Percentiles rank a stretch among this genome's conserved stretches.
Conservation (phyloP, 495 filamentous ascomycete genomes). For the Parachaetomium inaequale region DNA sequence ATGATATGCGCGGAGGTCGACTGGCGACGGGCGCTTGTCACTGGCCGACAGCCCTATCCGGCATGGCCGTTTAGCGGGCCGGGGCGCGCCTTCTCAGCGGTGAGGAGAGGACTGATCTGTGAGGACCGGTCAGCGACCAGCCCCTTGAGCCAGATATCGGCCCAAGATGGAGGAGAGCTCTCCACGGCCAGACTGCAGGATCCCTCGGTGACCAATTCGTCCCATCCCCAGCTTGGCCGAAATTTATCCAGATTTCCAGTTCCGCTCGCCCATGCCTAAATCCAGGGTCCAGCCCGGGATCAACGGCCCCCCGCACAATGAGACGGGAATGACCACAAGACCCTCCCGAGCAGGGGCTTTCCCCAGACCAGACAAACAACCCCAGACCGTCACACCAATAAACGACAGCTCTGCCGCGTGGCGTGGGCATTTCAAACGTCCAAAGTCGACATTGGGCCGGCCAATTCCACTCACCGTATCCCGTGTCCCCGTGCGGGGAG, state of each 20-base stretch:
- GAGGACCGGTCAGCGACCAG: not conserved
- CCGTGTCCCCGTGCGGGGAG: not conserved
- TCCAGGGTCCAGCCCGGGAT: not conserved
- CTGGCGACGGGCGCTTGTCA: too few species aligned
- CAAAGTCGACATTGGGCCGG: not conserved
- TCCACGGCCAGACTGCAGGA: not conserved
- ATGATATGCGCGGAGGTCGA: too few species aligned
- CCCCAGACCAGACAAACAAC: not conserved
- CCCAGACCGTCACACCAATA: not conserved
- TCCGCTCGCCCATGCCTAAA: not conserved
- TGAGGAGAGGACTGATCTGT: not conserved
- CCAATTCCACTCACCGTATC: not conserved
- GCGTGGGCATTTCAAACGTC: not conserved
- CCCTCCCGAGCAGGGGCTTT: not conserved
- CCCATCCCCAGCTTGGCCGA: not conserved
- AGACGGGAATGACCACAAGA: not conserved
- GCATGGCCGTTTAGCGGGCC: not conserved
- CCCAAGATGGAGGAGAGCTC: not conserved
- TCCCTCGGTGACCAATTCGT: not conserved
- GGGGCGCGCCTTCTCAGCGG: conserved; percentile 2
- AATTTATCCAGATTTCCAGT: not conserved
- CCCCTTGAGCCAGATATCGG: not conserved
- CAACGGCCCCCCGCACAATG: not conserved
- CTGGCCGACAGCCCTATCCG: not conserved
- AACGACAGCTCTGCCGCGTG: not conserved